Conservation (phyloP, 306 rosid species). For the Parietaria judaica region DNA sequence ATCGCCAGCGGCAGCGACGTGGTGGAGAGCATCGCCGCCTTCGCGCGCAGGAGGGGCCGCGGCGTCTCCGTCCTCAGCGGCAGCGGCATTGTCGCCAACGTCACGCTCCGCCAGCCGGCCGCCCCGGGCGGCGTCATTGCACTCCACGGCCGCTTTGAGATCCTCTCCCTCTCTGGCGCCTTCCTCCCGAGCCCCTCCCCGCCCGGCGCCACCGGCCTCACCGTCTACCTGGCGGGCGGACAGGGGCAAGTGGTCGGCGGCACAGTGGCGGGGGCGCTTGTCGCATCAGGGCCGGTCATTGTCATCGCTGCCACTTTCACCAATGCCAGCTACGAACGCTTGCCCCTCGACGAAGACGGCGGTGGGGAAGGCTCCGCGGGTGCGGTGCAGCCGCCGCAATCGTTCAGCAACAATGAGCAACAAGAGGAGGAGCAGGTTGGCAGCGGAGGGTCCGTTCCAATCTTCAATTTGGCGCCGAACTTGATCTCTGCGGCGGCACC, state of each 20-base stretch:
- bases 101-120: conserved; percentile 56
- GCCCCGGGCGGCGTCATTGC: conserved; percentile 50
- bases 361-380: too few relatives aligned
- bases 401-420: too few relatives aligned
- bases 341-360: conserved; percentile 45
- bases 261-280: conserved; percentile 47
- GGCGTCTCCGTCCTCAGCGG: conserved; percentile 82
- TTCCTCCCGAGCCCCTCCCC: conserved; percentile 80
- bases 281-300: conserved; percentile 67
- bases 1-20: conserved; percentile 61
- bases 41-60: conserved; percentile 61
- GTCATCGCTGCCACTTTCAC: conserved; percentile 75
- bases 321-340: conserved; percentile 63
- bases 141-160: conserved; percentile 63
- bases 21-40: conserved; percentile 46
- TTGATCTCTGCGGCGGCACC: too few relatives aligned
- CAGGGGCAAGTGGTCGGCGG: conserved; percentile 87
- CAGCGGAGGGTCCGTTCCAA: too few relatives aligned
- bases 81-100: conserved; percentile 53
- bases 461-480: too few relatives aligned
- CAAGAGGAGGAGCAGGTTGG: too few relatives aligned
- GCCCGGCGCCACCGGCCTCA: conserved; percentile 47
- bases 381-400: too few relatives aligned
- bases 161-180: conserved; percentile 65
- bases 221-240: conserved; percentile 57